Evolutionary conservation across 352 stramenopile genomes (phyloP).

Genomic region (Phytophthora lateralis): DNA sequence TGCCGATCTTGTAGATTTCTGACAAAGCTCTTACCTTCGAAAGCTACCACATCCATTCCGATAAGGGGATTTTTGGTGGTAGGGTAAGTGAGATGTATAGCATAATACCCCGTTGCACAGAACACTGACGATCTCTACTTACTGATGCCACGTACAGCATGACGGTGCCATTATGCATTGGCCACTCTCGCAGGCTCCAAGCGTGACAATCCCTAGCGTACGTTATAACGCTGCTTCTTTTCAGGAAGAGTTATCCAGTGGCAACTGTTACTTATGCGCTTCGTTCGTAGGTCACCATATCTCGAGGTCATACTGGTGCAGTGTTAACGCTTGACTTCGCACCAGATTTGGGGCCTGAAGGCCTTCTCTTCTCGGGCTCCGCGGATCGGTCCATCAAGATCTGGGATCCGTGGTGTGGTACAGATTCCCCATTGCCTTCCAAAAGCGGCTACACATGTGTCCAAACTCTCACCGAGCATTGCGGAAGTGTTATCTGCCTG

Average conservation of each 20-base stretch:
- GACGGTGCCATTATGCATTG: slow-evolving; percentile 69
- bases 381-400: slow-evolving; percentile 73
- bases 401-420: slow-evolving; percentile 67
- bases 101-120: neutral
- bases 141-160: slow-evolving; percentile 35
- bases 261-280: slow-evolving; percentile 1
- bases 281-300: slow-evolving; percentile 40
- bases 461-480: slow-evolving; percentile 67
- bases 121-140: neutral
- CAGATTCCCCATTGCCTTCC: slow-evolving; percentile 45
- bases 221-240: neutral
- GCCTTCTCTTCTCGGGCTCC: slow-evolving; percentile 68
- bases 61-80: slow-evolving; percentile 63
- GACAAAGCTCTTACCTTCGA: slow-evolving; percentile 47
- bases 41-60: slow-evolving; percentile 46
- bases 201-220: slow-evolving; percentile 57
- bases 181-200: slow-evolving; percentile 49
- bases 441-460: slow-evolving; percentile 44
- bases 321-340: slow-evolving; percentile 61
- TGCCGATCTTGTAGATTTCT: slow-evolving; percentile 32
- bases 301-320: slow-evolving; percentile 58
- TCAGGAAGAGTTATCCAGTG: neutral
- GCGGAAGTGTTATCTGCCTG: slow-evolving; percentile 57
- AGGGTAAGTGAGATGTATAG: slow-evolving; percentile 35
- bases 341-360: slow-evolving; percentile 44